Evolutionary conservation across 768 basidiomycete genomes (phyloP).

Genomic region (Pleurotus tuoliensis): DNA sequence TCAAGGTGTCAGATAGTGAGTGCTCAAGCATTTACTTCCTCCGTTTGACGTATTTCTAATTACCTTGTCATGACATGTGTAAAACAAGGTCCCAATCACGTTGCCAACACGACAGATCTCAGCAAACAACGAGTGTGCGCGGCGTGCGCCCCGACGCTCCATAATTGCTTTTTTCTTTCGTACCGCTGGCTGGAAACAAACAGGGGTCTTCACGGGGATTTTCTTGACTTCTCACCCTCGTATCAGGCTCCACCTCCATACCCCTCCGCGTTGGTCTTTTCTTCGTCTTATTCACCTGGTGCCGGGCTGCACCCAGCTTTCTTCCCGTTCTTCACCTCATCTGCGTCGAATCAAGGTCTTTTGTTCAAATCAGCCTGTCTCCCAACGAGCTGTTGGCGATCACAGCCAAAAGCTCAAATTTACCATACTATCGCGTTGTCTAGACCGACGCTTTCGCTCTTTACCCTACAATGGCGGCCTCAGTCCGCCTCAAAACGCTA

Average conservation of each 20-base stretch:
- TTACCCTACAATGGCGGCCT: slow-evolving; percentile 4
- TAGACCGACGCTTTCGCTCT: slow-evolving; percentile 1
- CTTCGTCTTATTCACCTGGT: slow-evolving; percentile 8
- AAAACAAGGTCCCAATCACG: slow-evolving; percentile 1
- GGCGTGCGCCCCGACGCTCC: not conserved
- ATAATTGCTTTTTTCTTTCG: too few relatives aligned
- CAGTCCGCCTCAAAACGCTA: not conserved
- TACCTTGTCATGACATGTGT: slow-evolving; percentile 2
- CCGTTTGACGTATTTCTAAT: not conserved
- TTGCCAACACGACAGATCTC: slow-evolving; percentile 4
- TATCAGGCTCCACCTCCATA: not conserved
- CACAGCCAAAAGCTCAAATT: not conserved
- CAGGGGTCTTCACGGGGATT: not conserved
- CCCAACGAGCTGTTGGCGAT: not conserved
- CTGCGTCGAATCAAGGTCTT: not conserved
- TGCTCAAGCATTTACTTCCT: not conserved
- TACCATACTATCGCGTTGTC: not conserved
- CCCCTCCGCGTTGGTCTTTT: slow-evolving; percentile 6
- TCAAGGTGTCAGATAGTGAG: not conserved
- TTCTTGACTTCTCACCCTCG: not conserved
- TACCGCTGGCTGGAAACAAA: not conserved
- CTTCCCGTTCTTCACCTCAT: not conserved
- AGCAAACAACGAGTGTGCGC: not conserved
- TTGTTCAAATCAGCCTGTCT: not conserved
- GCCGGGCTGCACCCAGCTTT: slow-evolving; percentile 1